Evolutionary conservation across 129 eudicot species (phyloP).

Genomic region (Chrysanthemum lavandulifolium): DNA sequence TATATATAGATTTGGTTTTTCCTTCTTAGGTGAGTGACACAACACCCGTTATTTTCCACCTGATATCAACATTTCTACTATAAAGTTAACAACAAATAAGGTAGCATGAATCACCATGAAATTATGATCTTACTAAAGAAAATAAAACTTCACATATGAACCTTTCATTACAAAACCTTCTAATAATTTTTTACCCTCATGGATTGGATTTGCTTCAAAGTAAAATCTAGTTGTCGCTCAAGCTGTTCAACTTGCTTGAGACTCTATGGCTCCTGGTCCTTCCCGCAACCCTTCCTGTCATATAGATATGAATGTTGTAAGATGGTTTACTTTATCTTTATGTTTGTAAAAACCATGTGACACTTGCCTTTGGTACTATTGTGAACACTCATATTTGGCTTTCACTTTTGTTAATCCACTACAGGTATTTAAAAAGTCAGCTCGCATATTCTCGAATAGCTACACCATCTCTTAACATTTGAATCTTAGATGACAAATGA

Average conservation of each 20-base stretch:
- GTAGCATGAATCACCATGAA: neutral
- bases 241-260: slow-evolving; percentile 84
- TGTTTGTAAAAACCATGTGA: neutral
- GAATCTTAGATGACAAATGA: too few species aligned
- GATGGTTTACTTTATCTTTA: neutral
- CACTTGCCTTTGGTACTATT: slow-evolving; percentile 76
- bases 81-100: too few species aligned
- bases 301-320: neutral
- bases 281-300: slow-evolving; percentile 77
- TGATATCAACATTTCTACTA: too few species aligned
- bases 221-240: slow-evolving; percentile 77
- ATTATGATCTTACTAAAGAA: neutral
- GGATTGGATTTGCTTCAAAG: slow-evolving; percentile 75
- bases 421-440: too few species aligned
- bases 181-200: slow-evolving; percentile 49
- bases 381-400: slow-evolving; percentile 71
- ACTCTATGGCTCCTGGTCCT: slow-evolving; percentile 73
- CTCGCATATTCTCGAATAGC: too few species aligned
- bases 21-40: too few species aligned
- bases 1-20: too few species aligned
- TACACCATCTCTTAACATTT: too few species aligned
- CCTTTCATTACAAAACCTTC: neutral
- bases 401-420: slow-evolving; percentile 42
- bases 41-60: too few species aligned
- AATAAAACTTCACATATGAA: neutral